Base-by-base conservation (phyloP, 345 rosid genomes). In the Ailanthus altissimus region DNA sequence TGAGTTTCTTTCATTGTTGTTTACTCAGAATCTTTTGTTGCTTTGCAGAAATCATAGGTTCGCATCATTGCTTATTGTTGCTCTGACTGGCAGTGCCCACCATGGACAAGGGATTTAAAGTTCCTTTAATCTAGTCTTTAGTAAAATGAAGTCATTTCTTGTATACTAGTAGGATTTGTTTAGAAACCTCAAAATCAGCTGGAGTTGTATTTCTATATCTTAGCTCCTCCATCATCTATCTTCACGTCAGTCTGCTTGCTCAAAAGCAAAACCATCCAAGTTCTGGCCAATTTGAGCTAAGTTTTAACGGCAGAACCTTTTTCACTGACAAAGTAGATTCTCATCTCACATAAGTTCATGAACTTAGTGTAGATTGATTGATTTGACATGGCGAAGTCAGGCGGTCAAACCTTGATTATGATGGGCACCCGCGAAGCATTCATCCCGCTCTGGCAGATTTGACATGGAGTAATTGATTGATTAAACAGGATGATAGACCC, bases 51-150 rank as follows among this genome's bases (percentile, higher is more conserved):
- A 51, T 61, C 57, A 73, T 60, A 32, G 0, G 28, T 23, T 14
- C 12, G 8, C 26, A 70, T 71, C 32, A n/a, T 70, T 36, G 36
- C 20, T 40, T 13, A 74, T 61, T 61, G 59, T 16, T 74, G 67
- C 46, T n/a, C 16, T 13, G 57, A 46, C 18, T 61, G 58, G 63
- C 45, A 54, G 21, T 3, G 12, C 57, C 21, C 4, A 23, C 36
- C 8, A 3, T 23, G 11, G 10, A 70, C 26, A 46, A 60, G 58
- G 43, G 43, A 61, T 28, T 28, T 60, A 23, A 6, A 54, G 59
- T n/a, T 23, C n/a, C 11, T n/a, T 23, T 1, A 50, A 16, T 73
- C 26, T 28, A 36, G 70, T 63, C 25, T 47, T 11, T 38, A 42
- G 36, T 36, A 42, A 38, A 38, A 21, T 64, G 71, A 14, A 64